These are phyloP conservation scores for Mortierella alpina DNA, from an alignment of 192 early-diverging fungal genomes.

Conservation along the genomic window DNA sequence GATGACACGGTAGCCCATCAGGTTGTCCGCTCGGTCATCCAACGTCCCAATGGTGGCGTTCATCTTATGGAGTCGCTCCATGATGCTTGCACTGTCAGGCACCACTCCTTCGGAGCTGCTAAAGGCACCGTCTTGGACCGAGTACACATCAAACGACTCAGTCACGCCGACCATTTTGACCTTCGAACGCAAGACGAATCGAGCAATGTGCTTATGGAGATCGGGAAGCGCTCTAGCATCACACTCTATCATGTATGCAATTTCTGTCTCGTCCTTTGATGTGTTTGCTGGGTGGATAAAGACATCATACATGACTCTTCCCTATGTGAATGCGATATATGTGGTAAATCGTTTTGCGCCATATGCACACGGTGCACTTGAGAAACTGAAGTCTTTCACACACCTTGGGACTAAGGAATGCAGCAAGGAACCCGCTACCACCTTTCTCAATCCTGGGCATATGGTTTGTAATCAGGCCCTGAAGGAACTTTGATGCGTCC, in stretches of 20 bases:
- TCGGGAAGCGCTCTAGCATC: slow-evolving; percentile 64
- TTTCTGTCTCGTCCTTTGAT: slow-evolving; percentile 70
- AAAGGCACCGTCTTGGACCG: slow-evolving; percentile 77
- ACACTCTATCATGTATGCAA: slow-evolving; percentile 81
- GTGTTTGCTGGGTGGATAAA: slow-evolving; percentile 86
- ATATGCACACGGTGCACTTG: background rate
- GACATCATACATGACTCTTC: slow-evolving; percentile 88
- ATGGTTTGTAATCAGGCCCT: slow-evolving; percentile 92
- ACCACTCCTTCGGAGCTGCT: background rate
- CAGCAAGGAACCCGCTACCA: slow-evolving; percentile 82
- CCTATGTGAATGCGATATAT: slow-evolving; percentile 55
- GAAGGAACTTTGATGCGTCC: slow-evolving; percentile 87
- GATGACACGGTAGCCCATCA: slow-evolving; percentile 35
- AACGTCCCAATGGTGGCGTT: slow-evolving; percentile 28
- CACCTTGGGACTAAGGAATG: slow-evolving; percentile 85
- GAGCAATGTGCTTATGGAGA: slow-evolving; percentile 75
- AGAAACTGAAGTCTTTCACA: background rate
- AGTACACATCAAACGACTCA: slow-evolving; percentile 72
- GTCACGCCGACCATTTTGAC: slow-evolving; percentile 76
- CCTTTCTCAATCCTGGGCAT: slow-evolving; percentile 77
- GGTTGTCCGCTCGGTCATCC: slow-evolving; percentile 28
- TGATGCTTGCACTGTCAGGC: slow-evolving; percentile 12
- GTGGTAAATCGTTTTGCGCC: too few relatives aligned
- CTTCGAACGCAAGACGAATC: slow-evolving; percentile 84
- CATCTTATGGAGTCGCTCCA: slow-evolving; percentile 35